Percentiles rank a stretch among this genome's conserved stretches.
Evolutionary conservation across 2,329 filamentous ascomycete genomes (phyloP).

Genomic region (Alternaria infectoria): DNA sequence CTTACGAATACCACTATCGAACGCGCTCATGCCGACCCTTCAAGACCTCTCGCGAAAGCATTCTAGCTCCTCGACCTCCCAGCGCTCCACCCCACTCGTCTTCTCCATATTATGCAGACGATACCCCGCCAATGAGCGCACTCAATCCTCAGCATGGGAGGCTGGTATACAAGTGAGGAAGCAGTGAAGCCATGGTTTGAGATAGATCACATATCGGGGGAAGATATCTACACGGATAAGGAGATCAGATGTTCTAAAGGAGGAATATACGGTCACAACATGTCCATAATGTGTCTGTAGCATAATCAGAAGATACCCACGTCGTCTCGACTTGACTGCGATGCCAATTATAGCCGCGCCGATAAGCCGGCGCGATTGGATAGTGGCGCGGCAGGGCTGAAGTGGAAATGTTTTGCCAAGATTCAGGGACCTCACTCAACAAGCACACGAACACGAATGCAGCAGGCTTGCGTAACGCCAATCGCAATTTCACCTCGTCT

Average conservation of each 20-base stretch:
- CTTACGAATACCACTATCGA: not conserved
- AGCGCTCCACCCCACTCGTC: not conserved
- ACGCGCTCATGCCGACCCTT: not conserved
- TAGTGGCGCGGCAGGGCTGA: slow-evolving; percentile 3
- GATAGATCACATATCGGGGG: not conserved
- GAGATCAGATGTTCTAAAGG: not conserved
- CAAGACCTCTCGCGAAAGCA: not conserved
- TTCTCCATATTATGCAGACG: not conserved
- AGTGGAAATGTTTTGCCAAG: slow-evolving; percentile 25
- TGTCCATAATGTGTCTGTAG: not conserved
- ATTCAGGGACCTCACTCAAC: slow-evolving; percentile 24
- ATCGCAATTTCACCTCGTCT: slow-evolving; percentile 4
- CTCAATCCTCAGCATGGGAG: not conserved
- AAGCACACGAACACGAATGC: slow-evolving; percentile 27
- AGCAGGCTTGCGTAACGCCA: slow-evolving; percentile 22
- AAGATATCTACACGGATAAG: not conserved
- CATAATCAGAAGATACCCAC: not conserved
- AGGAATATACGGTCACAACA: not conserved
- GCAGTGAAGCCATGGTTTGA: not conserved
- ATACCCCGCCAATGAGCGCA: not conserved
- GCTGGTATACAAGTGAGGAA: too few species aligned
- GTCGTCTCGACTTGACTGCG: not conserved
- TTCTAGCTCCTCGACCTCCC: not conserved
- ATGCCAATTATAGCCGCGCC: slow-evolving; percentile 9
- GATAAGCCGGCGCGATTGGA: slow-evolving; percentile 10